Conservation (phyloP, 352 stramenopile species). For the Phytophthora uliginosa region DNA sequence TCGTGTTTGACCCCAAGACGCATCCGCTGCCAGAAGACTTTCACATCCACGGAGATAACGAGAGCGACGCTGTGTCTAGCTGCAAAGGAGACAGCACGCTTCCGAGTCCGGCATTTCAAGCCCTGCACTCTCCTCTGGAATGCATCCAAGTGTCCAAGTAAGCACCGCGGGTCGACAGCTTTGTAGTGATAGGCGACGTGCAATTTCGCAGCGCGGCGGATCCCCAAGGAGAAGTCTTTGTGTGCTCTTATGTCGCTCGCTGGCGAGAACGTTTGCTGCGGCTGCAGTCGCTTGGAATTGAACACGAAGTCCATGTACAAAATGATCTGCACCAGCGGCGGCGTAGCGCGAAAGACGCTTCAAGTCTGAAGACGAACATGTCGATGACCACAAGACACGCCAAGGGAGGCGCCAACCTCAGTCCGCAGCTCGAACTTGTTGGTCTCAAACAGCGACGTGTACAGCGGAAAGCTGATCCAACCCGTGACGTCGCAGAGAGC, state of each 20-base stretch:
- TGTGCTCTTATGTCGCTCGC: neutral
- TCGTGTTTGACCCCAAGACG: slow-evolving; percentile 41
- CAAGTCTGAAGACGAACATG: slow-evolving; percentile 49
- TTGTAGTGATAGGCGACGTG: neutral
- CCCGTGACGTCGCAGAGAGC: slow-evolving; percentile 29
- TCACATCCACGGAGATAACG: slow-evolving; percentile 9
- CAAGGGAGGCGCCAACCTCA: slow-evolving; percentile 41
- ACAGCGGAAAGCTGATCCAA: slow-evolving; percentile 45
- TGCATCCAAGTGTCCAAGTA: slow-evolving; percentile 28
- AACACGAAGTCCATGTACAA: slow-evolving; percentile 45
- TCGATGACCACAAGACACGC: slow-evolving; percentile 32
- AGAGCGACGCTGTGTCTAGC: slow-evolving; percentile 14
- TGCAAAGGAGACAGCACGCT: slow-evolving; percentile 24
- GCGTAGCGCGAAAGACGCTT: slow-evolving; percentile 38
- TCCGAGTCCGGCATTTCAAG: slow-evolving; percentile 35
- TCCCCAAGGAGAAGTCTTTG: neutral
- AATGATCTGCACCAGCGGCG: slow-evolving; percentile 47
- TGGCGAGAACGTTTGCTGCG: neutral
- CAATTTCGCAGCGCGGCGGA: neutral
- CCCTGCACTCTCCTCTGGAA: slow-evolving; percentile 41
- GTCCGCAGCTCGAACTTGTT: slow-evolving; percentile 36
- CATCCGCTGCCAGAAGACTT: slow-evolving; percentile 42
- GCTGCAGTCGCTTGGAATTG: slow-evolving; percentile 21
- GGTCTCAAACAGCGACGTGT: slow-evolving; percentile 42
- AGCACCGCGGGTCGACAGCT: neutral